Percentiles rank a stretch among this genome's conserved stretches.
Evolutionary conservation across 2,329 filamentous ascomycete species (phyloP).

Genomic region (Lasiodiplodia sp.): DNA sequence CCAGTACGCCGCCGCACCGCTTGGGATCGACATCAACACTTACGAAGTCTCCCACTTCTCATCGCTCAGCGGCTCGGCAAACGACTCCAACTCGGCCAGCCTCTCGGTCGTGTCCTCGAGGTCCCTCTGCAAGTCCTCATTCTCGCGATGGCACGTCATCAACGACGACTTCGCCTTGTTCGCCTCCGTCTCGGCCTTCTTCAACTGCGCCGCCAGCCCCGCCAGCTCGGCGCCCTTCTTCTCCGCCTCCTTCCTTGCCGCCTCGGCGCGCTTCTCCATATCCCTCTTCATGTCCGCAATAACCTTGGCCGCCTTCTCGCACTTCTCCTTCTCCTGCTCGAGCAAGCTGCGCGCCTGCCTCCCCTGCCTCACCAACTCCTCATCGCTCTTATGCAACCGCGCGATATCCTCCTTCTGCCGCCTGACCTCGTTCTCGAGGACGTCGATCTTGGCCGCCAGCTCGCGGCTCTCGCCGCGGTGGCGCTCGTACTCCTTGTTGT

Average conservation of each 20-base stretch:
- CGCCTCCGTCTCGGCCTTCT: background rate
- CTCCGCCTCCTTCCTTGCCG: background rate
- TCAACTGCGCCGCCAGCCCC: background rate
- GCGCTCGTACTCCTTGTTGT: conserved; percentile 9
- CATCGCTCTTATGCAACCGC: background rate
- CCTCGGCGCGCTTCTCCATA: background rate
- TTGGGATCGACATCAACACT: background rate
- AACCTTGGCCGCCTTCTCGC: background rate
- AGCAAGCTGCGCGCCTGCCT: background rate
- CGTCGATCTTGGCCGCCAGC: background rate
- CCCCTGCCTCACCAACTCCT: conserved; percentile 10
- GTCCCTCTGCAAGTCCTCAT: conserved; percentile 16
- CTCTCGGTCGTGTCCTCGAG: conserved; percentile 17
- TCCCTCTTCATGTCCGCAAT: background rate
- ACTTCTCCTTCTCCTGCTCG: conserved; percentile 13
- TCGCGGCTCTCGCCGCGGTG: background rate
- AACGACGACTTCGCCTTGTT: background rate
- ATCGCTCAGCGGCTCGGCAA: conserved; percentile 10
- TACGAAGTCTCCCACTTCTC: conserved; percentile 22
- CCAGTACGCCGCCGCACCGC: background rate
- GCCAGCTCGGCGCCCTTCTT: background rate
- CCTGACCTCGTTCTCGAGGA: background rate
- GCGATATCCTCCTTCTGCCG: conserved; percentile 2
- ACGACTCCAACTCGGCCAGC: conserved; percentile 17
- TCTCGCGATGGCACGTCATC: conserved; percentile 2